Percentiles rank a stretch among this genome's conserved stretches.
Conservation (phyloP, 129 eudicot genomes). For the Helianthus tuberosus region DNA sequence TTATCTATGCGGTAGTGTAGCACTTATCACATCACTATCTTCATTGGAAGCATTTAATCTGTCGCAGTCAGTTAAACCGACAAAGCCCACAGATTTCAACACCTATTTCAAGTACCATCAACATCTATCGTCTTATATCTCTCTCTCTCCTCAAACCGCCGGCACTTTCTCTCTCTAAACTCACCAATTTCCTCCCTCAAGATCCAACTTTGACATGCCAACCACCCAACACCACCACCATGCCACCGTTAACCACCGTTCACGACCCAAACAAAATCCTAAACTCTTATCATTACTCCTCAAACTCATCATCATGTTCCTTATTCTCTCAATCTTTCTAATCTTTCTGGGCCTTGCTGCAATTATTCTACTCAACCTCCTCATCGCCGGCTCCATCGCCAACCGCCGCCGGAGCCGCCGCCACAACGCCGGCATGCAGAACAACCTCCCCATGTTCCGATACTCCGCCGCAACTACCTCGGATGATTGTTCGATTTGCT, state of each 20-base stretch:
- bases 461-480: conserved; percentile 9
- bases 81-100: conserved; percentile 30
- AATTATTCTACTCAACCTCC: conserved; percentile 61
- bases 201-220: background rate
- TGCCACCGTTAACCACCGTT: conserved; percentile 32
- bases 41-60: conserved; percentile 2
- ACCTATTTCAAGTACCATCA: background rate
- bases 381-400: conserved; percentile 53
- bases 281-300: conserved; percentile 49
- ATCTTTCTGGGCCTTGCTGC: conserved; percentile 80
- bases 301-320: conserved; percentile 54
- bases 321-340: conserved; percentile 57
- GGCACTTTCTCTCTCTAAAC: background rate
- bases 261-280: conserved; percentile 44
- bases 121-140: background rate
- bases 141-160: conserved; percentile 25
- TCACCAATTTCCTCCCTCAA: background rate
- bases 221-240: conserved; percentile 13
- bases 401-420: conserved; percentile 42
- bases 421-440: conserved; percentile 19
- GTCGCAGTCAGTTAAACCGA: conserved; percentile 24
- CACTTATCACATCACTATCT: background rate
- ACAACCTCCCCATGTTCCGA: conserved; percentile 35
- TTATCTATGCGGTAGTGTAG: background rate
- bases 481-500: conserved; percentile 59